These are phyloP conservation scores for Cordyceps militaris DNA, from an alignment of 2,329 filamentous ascomycete species.

Conservation along the genomic window DNA sequence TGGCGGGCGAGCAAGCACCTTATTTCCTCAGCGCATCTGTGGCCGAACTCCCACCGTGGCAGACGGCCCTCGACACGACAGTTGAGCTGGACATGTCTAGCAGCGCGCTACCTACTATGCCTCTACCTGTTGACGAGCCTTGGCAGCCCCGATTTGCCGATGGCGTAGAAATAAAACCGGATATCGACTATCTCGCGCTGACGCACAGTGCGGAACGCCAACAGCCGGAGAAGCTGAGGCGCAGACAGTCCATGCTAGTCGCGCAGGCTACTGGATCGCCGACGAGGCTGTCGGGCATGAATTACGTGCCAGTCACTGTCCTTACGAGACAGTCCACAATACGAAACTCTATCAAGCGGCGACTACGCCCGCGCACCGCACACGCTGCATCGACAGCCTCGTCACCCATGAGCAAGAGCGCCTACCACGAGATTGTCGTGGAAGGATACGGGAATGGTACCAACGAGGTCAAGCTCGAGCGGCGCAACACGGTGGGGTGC, in stretches of 20 bases:
- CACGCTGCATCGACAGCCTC: slow-evolving; percentile 17
- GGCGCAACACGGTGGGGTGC: slow-evolving; percentile 10
- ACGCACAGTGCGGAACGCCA: slow-evolving; percentile 26
- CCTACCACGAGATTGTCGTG: slow-evolving; percentile 45
- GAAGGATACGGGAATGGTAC: slow-evolving; percentile 49
- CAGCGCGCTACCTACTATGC: slow-evolving; percentile 5
- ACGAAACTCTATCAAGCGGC: slow-evolving; percentile 26
- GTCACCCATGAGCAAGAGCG: slow-evolving; percentile 17
- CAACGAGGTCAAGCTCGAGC: slow-evolving; percentile 29
- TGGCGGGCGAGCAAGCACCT: slow-evolving; percentile 47
- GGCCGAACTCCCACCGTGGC: slow-evolving; percentile 40
- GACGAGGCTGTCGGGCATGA: slow-evolving; percentile 19
- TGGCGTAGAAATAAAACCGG: slow-evolving; percentile 41
- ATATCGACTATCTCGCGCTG: slow-evolving; percentile 48
- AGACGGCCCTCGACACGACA: slow-evolving; percentile 23
- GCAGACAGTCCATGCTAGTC: slow-evolving; percentile 2
- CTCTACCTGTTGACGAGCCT: neutral
- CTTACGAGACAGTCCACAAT: slow-evolving; percentile 28
- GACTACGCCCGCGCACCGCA: slow-evolving; percentile 18
- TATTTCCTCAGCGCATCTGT: slow-evolving; percentile 49
- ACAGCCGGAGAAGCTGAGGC: neutral
- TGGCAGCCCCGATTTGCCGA: neutral
- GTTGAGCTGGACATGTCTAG: neutral
- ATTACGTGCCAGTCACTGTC: slow-evolving; percentile 21
- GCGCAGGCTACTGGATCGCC: slow-evolving; percentile 12